Evolutionary conservation across 805 yeast genomes (phyloP), one percentile per base, ranked within the genome.

Genomic region (Teunomyces lycoperdinae): DNA sequence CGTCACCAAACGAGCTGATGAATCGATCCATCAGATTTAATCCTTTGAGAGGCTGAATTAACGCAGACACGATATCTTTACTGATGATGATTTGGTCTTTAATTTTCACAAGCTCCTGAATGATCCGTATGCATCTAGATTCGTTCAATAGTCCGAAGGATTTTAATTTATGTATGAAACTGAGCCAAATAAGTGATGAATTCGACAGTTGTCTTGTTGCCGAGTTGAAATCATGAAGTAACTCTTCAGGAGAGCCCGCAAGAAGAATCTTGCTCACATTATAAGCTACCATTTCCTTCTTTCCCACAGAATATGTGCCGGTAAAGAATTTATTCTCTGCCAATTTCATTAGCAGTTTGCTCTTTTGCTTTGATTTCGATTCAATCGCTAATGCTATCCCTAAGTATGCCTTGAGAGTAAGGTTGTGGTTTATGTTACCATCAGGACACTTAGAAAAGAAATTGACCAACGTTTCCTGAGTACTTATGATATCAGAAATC

Each of bases 351-450:
- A 73, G 54, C 32, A 51, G 52, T 20, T 47, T 43, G 1, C 74
- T 69, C 32, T 67, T 66, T 14, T 48, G 57, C 7, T 38, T 44
- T 5, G 69, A 62, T 11, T 59, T 55, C 11, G 46, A 44, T 5
- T 58, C 50, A 4, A 71, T 55, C 0, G 72, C 63, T 16, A 71
- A 44, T 1, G 63, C 67, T 1, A 73, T 58, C 1, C 76, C 78
- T 66, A 73, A 62, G 47, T 65, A 61, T 2, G 71, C 74, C 34
- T 58, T 51, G 11, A 70, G 59, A 24, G 50, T 53, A 7, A 73
- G 53, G 2, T 51, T 48, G 9, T 54, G 45, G 43, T 56, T 51
- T 1, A 61, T 52, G 2, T 38, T 17, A 2, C 38, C 29, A 9
- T 44, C 41, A 5, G 48, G 50, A 9, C 41, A 14, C 28, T 42